phyloP scores from a whole-genome alignment of 2,329 filamentous ascomycete species.

The Aspergillus vadensis region DNA sequence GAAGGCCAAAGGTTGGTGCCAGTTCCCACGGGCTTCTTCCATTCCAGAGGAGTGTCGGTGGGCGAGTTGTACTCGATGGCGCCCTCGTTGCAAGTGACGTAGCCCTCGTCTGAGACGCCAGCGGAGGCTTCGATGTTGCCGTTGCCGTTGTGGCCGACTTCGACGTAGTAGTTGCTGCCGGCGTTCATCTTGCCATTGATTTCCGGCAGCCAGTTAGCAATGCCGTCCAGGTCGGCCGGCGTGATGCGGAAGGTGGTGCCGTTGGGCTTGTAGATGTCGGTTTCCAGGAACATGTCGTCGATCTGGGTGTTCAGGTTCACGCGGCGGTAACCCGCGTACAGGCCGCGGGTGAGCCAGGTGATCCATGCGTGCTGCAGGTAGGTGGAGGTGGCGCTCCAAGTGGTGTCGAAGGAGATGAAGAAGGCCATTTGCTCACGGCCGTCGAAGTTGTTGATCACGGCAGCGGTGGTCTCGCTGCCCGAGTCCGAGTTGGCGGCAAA shows the following conservation, averaged over 20 bases:
- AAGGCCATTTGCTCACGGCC: conserved; percentile 64
- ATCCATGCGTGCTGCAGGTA: conserved; percentile 65
- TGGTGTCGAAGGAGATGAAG: conserved; percentile 58
- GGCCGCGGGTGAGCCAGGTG: conserved; percentile 61
- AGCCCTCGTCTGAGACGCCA: conserved; percentile 20
- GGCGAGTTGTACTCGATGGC: conserved; percentile 52
- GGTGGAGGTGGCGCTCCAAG: conserved; percentile 57
- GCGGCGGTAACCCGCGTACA: conserved; percentile 58
- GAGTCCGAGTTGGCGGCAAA: conserved; percentile 52
- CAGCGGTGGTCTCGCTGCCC: conserved; percentile 50
- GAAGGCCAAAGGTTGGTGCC: conserved; percentile 54
- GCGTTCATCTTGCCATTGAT: conserved; percentile 51
- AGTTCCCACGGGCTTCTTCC: conserved; percentile 53
- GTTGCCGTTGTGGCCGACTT: conserved; percentile 60
- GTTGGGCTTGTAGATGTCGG: conserved; percentile 53
- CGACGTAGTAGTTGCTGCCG: conserved; percentile 56
- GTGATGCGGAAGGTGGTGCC: conserved; percentile 54
- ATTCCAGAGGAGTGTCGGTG: conserved; percentile 52
- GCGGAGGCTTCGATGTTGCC: conserved; percentile 50
- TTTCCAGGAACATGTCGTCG: conserved; percentile 63
- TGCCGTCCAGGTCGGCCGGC: conserved; percentile 50
- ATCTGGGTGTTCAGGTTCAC: conserved; percentile 60
- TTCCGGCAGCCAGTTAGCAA: conserved; percentile 46
- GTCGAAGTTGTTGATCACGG: conserved; percentile 61
- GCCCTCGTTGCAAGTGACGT: conserved; percentile 33